Evolutionary conservation across 805 yeast genomes (phyloP).

Genomic region (Lipomyces orientalis): DNA sequence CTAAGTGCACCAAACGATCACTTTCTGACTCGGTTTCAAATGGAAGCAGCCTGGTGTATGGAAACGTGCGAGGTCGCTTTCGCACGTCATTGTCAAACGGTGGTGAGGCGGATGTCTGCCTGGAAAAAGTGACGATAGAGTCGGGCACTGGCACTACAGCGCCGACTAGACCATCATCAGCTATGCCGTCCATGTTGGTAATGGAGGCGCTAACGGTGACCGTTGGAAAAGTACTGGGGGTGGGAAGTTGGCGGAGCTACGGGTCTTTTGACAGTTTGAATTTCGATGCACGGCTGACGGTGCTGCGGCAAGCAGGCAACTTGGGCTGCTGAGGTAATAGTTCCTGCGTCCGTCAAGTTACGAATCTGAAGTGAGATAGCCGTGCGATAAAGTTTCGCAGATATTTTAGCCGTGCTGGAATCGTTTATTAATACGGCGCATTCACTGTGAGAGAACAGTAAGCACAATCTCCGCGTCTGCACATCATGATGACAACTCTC

Average conservation of each 20-base stretch:
- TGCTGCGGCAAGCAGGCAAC: background rate
- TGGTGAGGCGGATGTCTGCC: conserved; percentile 4
- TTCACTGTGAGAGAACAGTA: background rate
- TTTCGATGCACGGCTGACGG: background rate
- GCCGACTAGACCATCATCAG: conserved; percentile 7
- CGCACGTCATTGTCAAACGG: conserved; percentile 17
- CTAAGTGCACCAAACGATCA: conserved; percentile 74
- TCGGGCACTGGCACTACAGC: conserved; percentile 11
- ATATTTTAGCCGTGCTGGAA: conserved; percentile 3
- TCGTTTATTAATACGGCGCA: background rate
- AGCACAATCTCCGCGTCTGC: background rate
- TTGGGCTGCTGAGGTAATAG: background rate
- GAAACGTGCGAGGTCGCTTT: conserved; percentile 46
- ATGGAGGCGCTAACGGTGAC: background rate
- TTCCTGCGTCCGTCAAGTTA: background rate
- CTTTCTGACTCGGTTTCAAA: conserved; percentile 70
- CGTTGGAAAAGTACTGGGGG: background rate
- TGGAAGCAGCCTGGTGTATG: conserved; percentile 61
- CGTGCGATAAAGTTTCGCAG: background rate
- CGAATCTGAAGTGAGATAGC: background rate
- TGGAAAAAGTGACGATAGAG: background rate
- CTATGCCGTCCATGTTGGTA: background rate
- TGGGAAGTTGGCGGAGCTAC: background rate
- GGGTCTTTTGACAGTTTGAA: too few relatives aligned
- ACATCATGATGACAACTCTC: too few relatives aligned